Percentiles rank a stretch among this genome's conserved stretches.
phyloP scores from a whole-genome alignment of 2,329 filamentous ascomycete genomes.

The Pezicula rhizophila region DNA sequence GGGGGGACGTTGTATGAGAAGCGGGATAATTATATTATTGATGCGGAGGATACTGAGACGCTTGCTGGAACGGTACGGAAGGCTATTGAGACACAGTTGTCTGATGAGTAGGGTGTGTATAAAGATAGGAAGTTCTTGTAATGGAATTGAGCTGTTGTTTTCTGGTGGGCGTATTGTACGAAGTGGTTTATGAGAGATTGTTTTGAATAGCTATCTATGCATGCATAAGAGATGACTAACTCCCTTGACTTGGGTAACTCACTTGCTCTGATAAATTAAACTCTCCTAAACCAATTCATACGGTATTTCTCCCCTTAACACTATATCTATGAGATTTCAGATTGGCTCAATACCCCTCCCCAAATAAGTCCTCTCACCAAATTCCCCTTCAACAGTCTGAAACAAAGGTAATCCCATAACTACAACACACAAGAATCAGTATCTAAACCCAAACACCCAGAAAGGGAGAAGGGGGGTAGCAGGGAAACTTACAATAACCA shows the following conservation, averaged over 20 bases:
- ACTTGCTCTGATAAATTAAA: too few relatives aligned
- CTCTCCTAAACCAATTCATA: not conserved
- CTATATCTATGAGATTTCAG: too few relatives aligned
- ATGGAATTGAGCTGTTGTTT: too few relatives aligned
- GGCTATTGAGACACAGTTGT: slow-evolving; percentile 16
- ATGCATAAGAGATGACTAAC: too few relatives aligned
- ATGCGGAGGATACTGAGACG: slow-evolving; percentile 44
- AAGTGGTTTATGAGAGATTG: too few relatives aligned
- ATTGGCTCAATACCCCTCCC: slow-evolving; percentile 9
- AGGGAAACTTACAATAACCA: slow-evolving; percentile 10
- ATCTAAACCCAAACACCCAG: not conserved
- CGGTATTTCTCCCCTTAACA: too few relatives aligned
- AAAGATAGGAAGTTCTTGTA: not conserved
- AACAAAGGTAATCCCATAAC: slow-evolving; percentile 13
- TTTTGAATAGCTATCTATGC: too few relatives aligned
- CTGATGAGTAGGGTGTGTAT: not conserved
- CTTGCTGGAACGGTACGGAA: slow-evolving; percentile 40
- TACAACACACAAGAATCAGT: slow-evolving; percentile 1
- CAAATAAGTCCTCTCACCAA: slow-evolving; percentile 10
- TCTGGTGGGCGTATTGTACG: too few relatives aligned
- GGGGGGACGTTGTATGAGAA: slow-evolving; percentile 66
- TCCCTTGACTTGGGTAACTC: too few relatives aligned
- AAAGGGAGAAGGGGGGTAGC: too few relatives aligned
- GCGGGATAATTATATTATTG: slow-evolving; percentile 59
- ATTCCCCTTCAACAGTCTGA: slow-evolving; percentile 13